Evolutionary conservation across 176 grass and related monocot species (phyloP).

Genomic region (Zoysia japonica): DNA sequence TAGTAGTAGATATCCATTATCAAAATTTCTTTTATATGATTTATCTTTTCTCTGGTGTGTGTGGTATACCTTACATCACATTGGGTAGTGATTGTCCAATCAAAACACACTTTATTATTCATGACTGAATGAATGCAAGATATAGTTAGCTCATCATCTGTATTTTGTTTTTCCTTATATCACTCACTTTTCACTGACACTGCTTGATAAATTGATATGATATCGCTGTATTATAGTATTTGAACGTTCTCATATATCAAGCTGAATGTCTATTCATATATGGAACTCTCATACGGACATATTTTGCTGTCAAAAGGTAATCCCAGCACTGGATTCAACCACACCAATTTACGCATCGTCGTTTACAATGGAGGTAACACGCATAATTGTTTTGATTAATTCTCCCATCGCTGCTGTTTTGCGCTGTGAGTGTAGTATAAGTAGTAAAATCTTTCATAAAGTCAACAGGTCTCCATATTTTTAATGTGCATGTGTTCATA

Average conservation of each 20-base stretch:
- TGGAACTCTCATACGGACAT: conserved; percentile 21
- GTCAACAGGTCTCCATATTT: conserved; percentile 20
- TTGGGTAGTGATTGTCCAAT: background rate
- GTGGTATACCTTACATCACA: background rate
- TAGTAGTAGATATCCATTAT: background rate
- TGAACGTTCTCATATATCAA: conserved; percentile 25
- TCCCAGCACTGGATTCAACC: conserved; percentile 85
- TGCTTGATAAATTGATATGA: background rate
- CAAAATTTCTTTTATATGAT: background rate
- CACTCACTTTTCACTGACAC: background rate
- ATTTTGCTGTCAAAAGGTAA: conserved; percentile 67
- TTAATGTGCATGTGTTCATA: conserved; percentile 42
- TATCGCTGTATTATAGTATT: conserved; percentile 16
- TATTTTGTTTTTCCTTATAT: conserved; percentile 22
- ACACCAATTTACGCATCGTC: conserved; percentile 96
- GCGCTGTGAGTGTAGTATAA: conserved; percentile 6
- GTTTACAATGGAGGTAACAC: conserved; percentile 90
- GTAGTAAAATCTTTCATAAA: conserved; percentile 15
- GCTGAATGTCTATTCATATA: background rate
- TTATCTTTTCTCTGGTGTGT: background rate
- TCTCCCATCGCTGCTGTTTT: background rate
- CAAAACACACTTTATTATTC: background rate
- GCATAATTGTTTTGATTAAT: conserved; percentile 18
- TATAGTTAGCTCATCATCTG: conserved; percentile 15
- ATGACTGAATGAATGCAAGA: background rate